Evolutionary conservation across 2,329 filamentous ascomycete species (phyloP), one percentile per base, ranked within the genome.

Genomic region (Epichloe coenophiala): DNA sequence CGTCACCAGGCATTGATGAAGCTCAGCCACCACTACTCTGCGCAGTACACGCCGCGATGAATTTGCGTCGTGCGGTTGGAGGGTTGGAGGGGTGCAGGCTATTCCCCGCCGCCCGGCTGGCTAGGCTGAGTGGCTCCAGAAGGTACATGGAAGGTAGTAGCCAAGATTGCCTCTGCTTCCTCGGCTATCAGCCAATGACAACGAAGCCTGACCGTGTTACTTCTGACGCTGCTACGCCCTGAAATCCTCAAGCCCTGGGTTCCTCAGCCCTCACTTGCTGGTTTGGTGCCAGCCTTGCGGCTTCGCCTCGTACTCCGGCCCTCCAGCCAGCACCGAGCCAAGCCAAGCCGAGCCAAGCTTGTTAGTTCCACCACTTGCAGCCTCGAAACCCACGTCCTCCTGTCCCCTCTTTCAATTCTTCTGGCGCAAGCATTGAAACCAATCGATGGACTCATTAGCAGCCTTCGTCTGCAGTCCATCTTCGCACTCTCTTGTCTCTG

Each of bases 151-250:
- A 31, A 31, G 27, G 27, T 17, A 17, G 17, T 17, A 17, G 17
- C 17, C 9, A 3, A 3, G 9, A 31, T 31, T 11, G 9, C 27
- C 27, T 31, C 27, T 31, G 27, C 35, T 23, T 47, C 49, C 52
- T 62, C 57, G 58, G 56, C 60, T 61, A 60, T 48, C 39, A 33
- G 36, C 62, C 62, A 65, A 65, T 64, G 45, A 55, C 33, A 48
- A 23, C 31, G 38, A 9, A 31, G 9, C 9, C 9, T 15, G 36
- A 6, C 36, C 17, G 12, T 3, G 36, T 15, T 6, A 1, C 6
- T 38, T 37, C 6, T 31, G 8, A 31, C 8, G 27, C 27, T 31
- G 27, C 27, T 31, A 31, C 27, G 17, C 7, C 27, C 27, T 31
- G 27, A 31, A 31, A 31, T 15, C 23, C 39, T 41, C 38, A 15